phyloP scores from a whole-genome alignment of 306 rosid genomes.

The Lathyrus tuberosus region DNA sequence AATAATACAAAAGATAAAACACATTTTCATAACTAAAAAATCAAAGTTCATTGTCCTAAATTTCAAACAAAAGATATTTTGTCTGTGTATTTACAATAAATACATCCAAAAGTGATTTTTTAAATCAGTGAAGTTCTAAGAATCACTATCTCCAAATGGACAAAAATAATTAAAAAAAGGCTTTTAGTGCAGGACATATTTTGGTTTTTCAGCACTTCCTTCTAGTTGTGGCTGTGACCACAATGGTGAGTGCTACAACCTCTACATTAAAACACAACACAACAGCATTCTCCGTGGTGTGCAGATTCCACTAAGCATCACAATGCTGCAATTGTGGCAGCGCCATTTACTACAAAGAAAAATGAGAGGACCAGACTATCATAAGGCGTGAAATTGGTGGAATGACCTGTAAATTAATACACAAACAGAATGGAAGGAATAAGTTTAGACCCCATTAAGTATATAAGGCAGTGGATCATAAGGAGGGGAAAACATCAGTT shows the following conservation, averaged over 20 bases:
- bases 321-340: background rate
- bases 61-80: background rate
- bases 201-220: background rate
- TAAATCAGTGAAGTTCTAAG: background rate
- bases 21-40: background rate
- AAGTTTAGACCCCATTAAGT: slow-evolving; percentile 1
- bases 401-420: background rate
- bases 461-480: background rate
- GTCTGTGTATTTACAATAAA: background rate
- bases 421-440: slow-evolving; percentile 16
- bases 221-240: background rate
- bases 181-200: background rate
- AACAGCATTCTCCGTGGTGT: background rate
- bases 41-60: background rate
- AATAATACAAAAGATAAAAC: background rate
- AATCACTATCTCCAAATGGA: background rate
- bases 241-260: background rate
- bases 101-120: background rate
- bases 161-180: background rate
- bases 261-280: background rate
- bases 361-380: slow-evolving; percentile 8
- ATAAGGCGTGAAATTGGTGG: background rate
- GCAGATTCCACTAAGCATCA: too few relatives aligned
- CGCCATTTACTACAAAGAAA: background rate
- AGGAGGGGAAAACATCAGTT: background rate